phyloP scores from a whole-genome alignment of 2,329 filamentous ascomycete genomes.

The Apiospora kogelbergensis region DNA sequence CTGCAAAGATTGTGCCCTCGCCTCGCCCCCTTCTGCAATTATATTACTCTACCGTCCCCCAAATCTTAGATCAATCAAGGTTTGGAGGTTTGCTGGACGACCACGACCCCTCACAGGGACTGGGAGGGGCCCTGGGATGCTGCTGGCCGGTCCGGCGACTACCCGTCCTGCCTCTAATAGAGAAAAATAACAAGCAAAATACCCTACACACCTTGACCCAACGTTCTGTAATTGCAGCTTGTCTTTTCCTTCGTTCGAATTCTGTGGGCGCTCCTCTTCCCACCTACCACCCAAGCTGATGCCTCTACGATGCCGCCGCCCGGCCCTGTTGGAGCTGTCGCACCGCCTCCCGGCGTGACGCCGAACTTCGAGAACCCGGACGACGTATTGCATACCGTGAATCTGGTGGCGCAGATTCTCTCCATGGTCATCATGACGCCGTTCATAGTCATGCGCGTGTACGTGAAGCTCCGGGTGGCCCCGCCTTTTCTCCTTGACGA shows the following conservation, averaged over 20 bases:
- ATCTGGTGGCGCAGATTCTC: conserved; percentile 1
- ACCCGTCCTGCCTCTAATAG: background rate
- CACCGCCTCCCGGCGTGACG: background rate
- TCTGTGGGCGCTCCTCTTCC: background rate
- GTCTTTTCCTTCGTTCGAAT: background rate
- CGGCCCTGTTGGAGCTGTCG: background rate
- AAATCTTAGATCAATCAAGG: background rate
- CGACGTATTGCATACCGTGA: conserved; percentile 1
- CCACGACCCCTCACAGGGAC: background rate
- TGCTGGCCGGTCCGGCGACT: background rate
- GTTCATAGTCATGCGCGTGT: background rate
- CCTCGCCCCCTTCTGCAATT: background rate
- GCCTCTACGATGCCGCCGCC: background rate
- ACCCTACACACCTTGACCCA: background rate
- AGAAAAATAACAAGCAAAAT: background rate
- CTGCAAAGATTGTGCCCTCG: background rate
- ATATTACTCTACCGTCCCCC: no score
- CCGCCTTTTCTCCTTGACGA: conserved; percentile 6
- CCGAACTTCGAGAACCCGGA: background rate
- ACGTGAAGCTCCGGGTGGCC: background rate
- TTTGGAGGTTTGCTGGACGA: background rate
- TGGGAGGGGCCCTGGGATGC: background rate
- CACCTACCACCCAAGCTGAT: background rate
- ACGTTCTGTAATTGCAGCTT: no score
- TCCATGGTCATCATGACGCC: background rate